Conservation (phyloP, 352 stramenopile species). For the Phytophthora pistaciae region DNA sequence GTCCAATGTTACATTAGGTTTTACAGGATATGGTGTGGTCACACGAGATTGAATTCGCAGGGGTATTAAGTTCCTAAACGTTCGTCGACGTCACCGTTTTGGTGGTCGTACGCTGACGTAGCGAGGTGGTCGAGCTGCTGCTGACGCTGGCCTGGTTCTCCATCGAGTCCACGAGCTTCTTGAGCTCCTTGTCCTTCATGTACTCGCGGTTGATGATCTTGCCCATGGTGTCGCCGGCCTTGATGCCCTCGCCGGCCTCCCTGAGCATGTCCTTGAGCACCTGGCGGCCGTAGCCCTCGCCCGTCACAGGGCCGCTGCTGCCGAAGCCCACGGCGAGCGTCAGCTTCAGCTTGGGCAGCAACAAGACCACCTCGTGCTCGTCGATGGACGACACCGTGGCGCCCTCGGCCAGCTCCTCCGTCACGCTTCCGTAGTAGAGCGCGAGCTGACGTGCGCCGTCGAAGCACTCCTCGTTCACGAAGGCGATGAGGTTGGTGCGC, state of each 20-base stretch:
- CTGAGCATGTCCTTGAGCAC: constrained; percentile 77
- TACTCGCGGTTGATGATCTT: constrained; percentile 79
- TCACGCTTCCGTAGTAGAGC: constrained; percentile 87
- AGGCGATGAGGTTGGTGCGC: constrained; percentile 69
- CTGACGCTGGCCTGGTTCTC: constrained; percentile 38
- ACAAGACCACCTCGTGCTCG: constrained; percentile 81
- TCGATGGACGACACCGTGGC: constrained; percentile 78
- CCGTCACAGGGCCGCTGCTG: constrained; percentile 74
- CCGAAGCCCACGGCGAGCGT: constrained; percentile 88
- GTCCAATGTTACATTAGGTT: constrained; percentile 1
- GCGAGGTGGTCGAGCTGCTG: constrained; percentile 27
- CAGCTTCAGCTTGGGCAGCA: constrained; percentile 84
- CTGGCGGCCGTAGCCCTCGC: constrained; percentile 74
- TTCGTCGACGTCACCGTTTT: constrained; percentile 28
- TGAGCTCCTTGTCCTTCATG: constrained; percentile 66
- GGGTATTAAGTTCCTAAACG: constrained; percentile 25
- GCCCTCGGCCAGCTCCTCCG: constrained; percentile 74
- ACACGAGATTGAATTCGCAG: constrained; percentile 29
- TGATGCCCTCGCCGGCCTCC: constrained; percentile 66
- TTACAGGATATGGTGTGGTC: constrained; percentile 6
- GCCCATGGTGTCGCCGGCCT: constrained; percentile 78
- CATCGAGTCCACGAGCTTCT: constrained; percentile 41
- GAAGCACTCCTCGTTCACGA: constrained; percentile 83
- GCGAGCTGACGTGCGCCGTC: constrained; percentile 78
- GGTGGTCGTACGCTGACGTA: constrained; percentile 60